Conservation (phyloP, 1,284 basidiomycete species). For the Melampsora occidentalis region DNA sequence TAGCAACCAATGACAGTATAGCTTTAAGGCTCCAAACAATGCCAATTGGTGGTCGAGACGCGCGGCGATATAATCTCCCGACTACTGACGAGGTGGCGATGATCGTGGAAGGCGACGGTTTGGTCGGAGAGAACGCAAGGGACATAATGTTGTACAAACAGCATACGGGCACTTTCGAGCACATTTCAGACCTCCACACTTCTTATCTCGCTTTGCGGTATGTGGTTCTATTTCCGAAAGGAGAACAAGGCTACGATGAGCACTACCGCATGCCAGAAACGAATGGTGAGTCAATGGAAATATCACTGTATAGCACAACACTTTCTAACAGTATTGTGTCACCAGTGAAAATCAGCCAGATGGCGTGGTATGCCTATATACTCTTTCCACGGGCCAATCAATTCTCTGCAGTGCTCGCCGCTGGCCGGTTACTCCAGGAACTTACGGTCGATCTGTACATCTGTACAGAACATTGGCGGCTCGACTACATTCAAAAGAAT, state of each 20-base stretch:
- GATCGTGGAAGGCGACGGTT: not conserved
- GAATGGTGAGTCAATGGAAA: not conserved
- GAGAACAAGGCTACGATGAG: not conserved
- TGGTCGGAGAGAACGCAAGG: not conserved
- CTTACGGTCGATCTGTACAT: conserved; percentile 13
- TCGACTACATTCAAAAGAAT: not conserved
- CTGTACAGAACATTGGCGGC: not conserved
- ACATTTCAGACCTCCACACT: not conserved
- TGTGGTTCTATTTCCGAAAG: conserved; percentile 13
- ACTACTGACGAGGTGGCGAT: not conserved
- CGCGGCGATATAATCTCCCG: not conserved
- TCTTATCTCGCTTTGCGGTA: conserved; percentile 7
- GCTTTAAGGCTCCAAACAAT: not conserved
- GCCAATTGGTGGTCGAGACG: not conserved
- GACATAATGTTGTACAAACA: not conserved
- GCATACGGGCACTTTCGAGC: not conserved
- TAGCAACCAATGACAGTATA: not conserved
- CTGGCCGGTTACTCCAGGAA: not conserved
- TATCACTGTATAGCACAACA: no score
- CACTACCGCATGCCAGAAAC: not conserved
- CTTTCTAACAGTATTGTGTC: no score
- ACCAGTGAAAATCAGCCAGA: not conserved
- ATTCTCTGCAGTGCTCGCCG: not conserved
- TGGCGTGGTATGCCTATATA: conserved; percentile 9
- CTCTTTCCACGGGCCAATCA: not conserved